Evolutionary conservation across 2,329 filamentous ascomycete species (phyloP).

Genomic region (Tolypocladium amazonense): DNA sequence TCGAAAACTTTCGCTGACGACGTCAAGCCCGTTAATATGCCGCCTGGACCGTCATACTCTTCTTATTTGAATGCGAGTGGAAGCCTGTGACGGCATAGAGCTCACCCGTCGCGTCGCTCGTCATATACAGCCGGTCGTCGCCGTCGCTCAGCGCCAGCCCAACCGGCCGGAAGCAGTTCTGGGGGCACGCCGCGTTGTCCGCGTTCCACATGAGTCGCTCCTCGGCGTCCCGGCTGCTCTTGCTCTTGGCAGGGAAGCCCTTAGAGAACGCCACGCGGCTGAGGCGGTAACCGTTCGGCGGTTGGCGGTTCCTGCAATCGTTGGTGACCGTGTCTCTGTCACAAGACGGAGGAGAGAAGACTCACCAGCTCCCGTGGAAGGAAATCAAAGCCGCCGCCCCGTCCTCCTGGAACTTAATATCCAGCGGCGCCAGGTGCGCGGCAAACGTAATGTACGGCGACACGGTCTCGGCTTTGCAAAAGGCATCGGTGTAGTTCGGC

Average conservation of each 20-base stretch:
- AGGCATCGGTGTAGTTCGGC: conserved; percentile 9
- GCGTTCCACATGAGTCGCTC: conserved; percentile 38
- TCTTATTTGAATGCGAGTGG: neutral
- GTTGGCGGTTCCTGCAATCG: conserved; percentile 18
- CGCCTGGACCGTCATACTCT: neutral
- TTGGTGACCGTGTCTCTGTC: neutral
- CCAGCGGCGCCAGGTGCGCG: conserved; percentile 53
- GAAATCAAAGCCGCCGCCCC: conserved; percentile 47
- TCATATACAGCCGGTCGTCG: conserved; percentile 38
- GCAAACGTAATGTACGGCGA: conserved; percentile 14
- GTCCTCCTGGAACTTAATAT: conserved; percentile 48
- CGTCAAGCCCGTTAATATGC: neutral
- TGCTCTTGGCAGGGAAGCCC: conserved; percentile 21
- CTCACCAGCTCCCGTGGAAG: conserved; percentile 50
- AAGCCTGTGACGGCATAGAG: conserved; percentile 32
- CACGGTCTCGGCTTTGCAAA: conserved; percentile 9
- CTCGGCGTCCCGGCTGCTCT: conserved; percentile 28
- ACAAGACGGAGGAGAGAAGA: neutral
- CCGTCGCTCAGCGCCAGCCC: conserved; percentile 28
- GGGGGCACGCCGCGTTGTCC: conserved; percentile 32
- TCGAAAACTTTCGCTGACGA: neutral
- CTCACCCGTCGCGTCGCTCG: conserved; percentile 42
- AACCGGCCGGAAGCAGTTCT: conserved; percentile 40
- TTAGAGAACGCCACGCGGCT: conserved; percentile 23
- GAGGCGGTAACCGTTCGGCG: conserved; percentile 26